A percentile compares a stretch with the other conserved stretches of the same genome.
phyloP scores from a whole-genome alignment of 1,284 basidiomycete species.

The Ganoderma multipileum region DNA sequence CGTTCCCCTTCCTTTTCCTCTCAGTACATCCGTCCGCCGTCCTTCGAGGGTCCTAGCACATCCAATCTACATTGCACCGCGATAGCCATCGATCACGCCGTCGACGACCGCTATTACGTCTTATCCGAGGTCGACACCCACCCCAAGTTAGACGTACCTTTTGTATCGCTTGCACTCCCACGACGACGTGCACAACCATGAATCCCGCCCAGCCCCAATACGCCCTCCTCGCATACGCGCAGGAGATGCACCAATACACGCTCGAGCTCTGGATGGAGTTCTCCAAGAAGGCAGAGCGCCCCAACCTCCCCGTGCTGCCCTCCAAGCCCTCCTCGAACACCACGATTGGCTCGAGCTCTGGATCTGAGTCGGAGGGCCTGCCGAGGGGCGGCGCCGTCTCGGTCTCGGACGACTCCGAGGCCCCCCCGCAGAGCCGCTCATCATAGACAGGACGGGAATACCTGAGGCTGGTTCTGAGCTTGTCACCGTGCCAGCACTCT shows the following conservation, averaged over 20 bases:
- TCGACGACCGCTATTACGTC: neutral
- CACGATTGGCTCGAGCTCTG: neutral
- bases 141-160: neutral
- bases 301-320: conserved; percentile 4
- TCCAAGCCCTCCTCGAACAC: neutral
- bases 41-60: neutral
- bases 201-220: conserved; percentile 36
- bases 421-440: conserved; percentile 12
- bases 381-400: conserved; percentile 1
- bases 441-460: conserved; percentile 3
- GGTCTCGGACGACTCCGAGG: conserved; percentile 12
- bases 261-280: conserved; percentile 38
- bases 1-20: neutral
- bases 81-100: neutral
- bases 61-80: neutral
- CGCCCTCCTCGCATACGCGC: conserved; percentile 45
- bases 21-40: too few species aligned
- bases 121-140: neutral
- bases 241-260: conserved; percentile 42
- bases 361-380: neutral
- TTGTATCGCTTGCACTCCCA: neutral
- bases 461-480: neutral
- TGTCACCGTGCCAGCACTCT: neutral
- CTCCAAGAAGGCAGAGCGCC: conserved; percentile 25
- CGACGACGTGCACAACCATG: conserved; percentile 1